Evolutionary conservation across 495 filamentous ascomycete genomes (phyloP), one percentile per base, ranked within the genome.

Genomic region (Lindgomyces ingoldianus): DNA sequence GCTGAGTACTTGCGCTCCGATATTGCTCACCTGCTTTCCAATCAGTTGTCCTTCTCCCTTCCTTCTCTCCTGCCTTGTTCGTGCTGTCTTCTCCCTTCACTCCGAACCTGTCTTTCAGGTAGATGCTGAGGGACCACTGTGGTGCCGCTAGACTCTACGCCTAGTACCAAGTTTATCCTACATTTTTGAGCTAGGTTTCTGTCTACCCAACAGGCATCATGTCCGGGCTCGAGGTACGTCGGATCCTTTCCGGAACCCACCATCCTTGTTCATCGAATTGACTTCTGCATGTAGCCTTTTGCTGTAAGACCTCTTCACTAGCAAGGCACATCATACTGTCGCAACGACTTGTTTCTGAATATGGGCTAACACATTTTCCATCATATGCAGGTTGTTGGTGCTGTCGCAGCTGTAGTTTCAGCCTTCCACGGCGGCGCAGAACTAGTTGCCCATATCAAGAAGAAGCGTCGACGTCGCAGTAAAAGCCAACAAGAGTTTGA

Each of bases 381-480:
- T 27, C 33, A 26, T 25, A 62, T n/a, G 8, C 45, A 73, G 62
- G 79, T 81, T 36, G 69, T 75, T 39, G 74, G 69, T 6, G 76
- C 74, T 44, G 75, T 83, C 4, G 74, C 72, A 33, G 72, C 79
- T 61, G 72, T 80, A 33, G 74, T 80, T 26, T 78, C 75, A 44
- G 75, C 79, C 39, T 81, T 81, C 66, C 73, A 76, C 27, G 77
- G 79, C 54, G 79, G 75, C 19, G 60, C 71, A 18, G 64, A 76
- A 2, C 66, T 81, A 22, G 68, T 77, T 33, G 54, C 63, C 4
- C 60, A 74, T 4, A 74, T 81, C 54, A 77, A 74, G 59, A 73
- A 72, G 21, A 79, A 76, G 59, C 73, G 72, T 52, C 69, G 62
- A 21, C 65, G 67, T 18, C 73, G 62, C 11, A 63, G 51, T 22